These are phyloP conservation scores for Dryadomyces quercivorus DNA, from an alignment of 2,329 filamentous ascomycete species.

Conservation along the genomic window DNA sequence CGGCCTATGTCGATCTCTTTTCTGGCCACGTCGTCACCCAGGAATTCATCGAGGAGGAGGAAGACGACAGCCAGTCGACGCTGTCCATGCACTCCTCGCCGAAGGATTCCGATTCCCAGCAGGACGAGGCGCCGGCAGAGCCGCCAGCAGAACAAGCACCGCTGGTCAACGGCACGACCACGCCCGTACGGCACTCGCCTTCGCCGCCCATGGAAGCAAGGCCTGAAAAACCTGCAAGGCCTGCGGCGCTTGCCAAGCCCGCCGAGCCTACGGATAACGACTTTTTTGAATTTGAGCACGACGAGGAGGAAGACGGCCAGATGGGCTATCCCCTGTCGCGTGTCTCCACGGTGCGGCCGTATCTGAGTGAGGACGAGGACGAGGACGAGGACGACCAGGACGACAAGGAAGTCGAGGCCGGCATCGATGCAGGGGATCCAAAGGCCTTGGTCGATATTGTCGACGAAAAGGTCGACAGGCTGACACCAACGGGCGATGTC, in stretches of 20 bases:
- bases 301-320: constrained; percentile 16
- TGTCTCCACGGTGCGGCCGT: constrained; percentile 1
- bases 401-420: not conserved
- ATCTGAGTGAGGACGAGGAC: constrained; percentile 1
- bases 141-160: not conserved
- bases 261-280: constrained; percentile 6
- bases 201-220: not conserved
- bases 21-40: not conserved
- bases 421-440: not conserved
- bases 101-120: not conserved
- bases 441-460: constrained; percentile 1
- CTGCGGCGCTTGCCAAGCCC: too few relatives aligned
- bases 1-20: not conserved
- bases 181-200: not conserved
- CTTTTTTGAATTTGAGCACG: constrained; percentile 15
- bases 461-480: not conserved
- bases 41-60: not conserved
- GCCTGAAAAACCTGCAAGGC: not conserved
- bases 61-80: not conserved
- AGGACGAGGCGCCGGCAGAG: not conserved
- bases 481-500: not conserved
- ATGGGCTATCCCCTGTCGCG: constrained; percentile 11
- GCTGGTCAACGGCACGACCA: not conserved
- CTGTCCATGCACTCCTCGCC: not conserved
- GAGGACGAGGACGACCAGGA: constrained; percentile 4